phyloP scores from a whole-genome alignment of 306 rosid species.

The Pterocarpus macrocarpus region DNA sequence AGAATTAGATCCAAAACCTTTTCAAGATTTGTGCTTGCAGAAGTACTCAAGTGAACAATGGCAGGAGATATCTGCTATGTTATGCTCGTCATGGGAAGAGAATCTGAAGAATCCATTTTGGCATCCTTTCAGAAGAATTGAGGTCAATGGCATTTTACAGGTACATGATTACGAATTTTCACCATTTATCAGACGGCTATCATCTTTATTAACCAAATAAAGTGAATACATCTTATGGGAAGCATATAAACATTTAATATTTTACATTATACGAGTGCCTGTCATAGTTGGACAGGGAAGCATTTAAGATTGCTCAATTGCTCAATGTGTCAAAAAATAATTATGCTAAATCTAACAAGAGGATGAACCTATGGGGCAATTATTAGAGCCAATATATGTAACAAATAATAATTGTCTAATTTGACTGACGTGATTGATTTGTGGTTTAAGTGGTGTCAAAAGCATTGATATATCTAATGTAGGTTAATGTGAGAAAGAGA shows the following conservation, averaged over 20 bases:
- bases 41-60: slow-evolving; percentile 38
- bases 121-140: slow-evolving; percentile 48
- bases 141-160: slow-evolving; percentile 39
- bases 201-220: neutral
- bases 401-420: neutral
- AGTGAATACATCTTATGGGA: neutral
- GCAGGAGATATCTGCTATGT: slow-evolving; percentile 42
- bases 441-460: neutral
- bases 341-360: neutral
- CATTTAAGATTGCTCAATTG: neutral
- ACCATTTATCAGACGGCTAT: neutral
- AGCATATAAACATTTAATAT: neutral
- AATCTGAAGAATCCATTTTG: slow-evolving; percentile 41
- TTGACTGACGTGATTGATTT: slow-evolving; percentile 5
- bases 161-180: slow-evolving; percentile 16
- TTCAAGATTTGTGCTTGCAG: slow-evolving; percentile 41
- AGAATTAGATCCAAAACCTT: slow-evolving; percentile 50
- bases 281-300: neutral
- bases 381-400: neutral
- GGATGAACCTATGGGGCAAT: neutral
- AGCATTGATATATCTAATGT: no score
- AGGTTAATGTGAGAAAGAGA: no score
- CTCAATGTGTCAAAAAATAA: neutral
- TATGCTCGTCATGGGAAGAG: slow-evolving; percentile 52
- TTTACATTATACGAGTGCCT: neutral